Conservation (phyloP, 306 rosid genomes). For the Dryas octopetala region DNA sequence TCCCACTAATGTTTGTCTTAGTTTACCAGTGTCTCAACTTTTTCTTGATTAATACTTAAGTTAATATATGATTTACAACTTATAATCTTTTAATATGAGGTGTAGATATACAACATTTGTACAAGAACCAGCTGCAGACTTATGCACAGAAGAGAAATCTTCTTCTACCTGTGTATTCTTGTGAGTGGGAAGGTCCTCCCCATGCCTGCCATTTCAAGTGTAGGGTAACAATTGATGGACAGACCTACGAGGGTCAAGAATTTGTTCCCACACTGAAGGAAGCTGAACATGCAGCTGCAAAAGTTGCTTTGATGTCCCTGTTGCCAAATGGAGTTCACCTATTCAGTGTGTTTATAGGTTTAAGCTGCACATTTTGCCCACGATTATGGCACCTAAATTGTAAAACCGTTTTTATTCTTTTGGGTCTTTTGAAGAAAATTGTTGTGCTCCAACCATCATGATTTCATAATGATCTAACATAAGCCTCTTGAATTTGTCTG, state of each 20-base stretch:
- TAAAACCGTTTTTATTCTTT: neutral
- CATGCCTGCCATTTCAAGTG: conserved; percentile 68
- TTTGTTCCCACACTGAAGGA: conserved; percentile 62
- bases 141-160: conserved; percentile 64
- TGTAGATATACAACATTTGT: conserved; percentile 50
- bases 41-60: neutral
- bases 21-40: neutral
- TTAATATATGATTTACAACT: neutral
- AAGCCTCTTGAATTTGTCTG: neutral
- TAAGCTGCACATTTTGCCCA: neutral
- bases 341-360: neutral
- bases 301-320: conserved; percentile 61
- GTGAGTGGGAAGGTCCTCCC: conserved; percentile 82
- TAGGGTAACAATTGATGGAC: conserved; percentile 64
- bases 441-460: no score
- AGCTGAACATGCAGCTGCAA: conserved; percentile 91
- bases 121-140: conserved; percentile 66
- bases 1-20: neutral
- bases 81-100: neutral
- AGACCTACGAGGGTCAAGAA: conserved; percentile 52
- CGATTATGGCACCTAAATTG: neutral
- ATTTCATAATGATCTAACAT: neutral
- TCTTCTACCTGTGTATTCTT: conserved; percentile 55
- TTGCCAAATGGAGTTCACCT: conserved; percentile 35
- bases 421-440: no score